phyloP scores from a whole-genome alignment of 371 early-diverging fungal species.

The Chytridiales sp. region DNA sequence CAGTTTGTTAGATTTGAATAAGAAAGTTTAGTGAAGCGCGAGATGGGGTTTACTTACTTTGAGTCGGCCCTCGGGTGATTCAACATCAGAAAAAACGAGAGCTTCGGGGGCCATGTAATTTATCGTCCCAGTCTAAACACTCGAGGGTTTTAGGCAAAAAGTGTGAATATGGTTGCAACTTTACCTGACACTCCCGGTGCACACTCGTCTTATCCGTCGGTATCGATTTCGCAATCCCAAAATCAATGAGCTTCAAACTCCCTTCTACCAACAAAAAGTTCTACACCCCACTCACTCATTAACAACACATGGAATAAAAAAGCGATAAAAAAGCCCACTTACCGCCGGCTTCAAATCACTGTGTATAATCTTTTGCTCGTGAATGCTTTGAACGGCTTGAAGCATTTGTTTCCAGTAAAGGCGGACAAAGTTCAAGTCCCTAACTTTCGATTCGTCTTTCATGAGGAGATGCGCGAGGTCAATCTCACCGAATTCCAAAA shows the following conservation, averaged over 20 bases:
- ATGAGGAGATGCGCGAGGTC: slow-evolving; percentile 77
- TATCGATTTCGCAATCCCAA: slow-evolving; percentile 97
- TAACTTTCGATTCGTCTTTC: slow-evolving; percentile 42
- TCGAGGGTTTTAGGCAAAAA: neutral
- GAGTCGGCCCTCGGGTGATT: slow-evolving; percentile 7
- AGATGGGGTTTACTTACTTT: slow-evolving; percentile 15
- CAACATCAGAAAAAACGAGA: slow-evolving; percentile 38
- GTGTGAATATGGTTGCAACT: slow-evolving; percentile 3
- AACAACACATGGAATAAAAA: neutral
- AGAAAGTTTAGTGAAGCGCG: slow-evolving; percentile 10
- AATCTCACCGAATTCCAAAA: slow-evolving; percentile 93
- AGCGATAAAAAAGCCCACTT: neutral
- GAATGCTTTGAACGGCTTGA: slow-evolving; percentile 84
- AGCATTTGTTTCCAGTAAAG: slow-evolving; percentile 80
- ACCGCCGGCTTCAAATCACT: slow-evolving; percentile 94
- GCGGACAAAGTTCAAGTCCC: slow-evolving; percentile 72
- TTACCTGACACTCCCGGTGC: slow-evolving; percentile 77
- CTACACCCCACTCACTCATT: slow-evolving; percentile 10
- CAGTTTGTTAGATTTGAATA: slow-evolving; percentile 2
- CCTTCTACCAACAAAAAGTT: slow-evolving; percentile 88
- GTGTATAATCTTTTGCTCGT: slow-evolving; percentile 88
- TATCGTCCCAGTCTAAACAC: slow-evolving; percentile 79
- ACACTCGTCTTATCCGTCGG: slow-evolving; percentile 95
- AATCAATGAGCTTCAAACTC: slow-evolving; percentile 91
- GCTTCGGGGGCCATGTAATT: slow-evolving; percentile 99